Base-by-base conservation (phyloP, 805 yeast genomes). In the Candida quercuum region DNA sequence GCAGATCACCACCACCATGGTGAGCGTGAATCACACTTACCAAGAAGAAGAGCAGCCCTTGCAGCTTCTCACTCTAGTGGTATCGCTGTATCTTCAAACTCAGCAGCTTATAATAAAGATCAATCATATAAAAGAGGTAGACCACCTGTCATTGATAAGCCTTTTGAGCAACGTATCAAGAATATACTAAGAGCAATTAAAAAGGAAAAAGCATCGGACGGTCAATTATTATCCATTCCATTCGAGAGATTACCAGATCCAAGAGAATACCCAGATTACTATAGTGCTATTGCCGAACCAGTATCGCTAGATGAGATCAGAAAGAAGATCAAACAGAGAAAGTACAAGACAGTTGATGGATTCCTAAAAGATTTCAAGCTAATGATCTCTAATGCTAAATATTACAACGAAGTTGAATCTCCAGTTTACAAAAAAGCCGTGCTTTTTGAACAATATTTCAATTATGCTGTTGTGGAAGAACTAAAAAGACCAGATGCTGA, bases 141-240 rank as follows among this genome's bases (percentile, higher is more conserved):
- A 50, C 96, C 96, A 5, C 95, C 96, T 2, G 82, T 86, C 39
- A 86, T 87, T 35, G 95, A 86, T 58, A 82, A 79, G 55, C 95
- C 95, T 6, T 89, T 83, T 59, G 97, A 93, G 61, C 87, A 87
- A 54, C 71, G 97, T 45, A 88, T 91, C 61, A 89, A 91, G 59
- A 79, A 86, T 47, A 80, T 93, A 27, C 64, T 93, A 68, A 78
- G 94, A 57, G 79, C 76, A 34, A 67, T 93, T 54, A 85, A 88
- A 53, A 85, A 85, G 54, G 80, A 83, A 41, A 72, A 76, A 32
- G 78, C 73, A 49, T 66, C 68, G 2, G 66, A 66, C 31, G 69
- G 69, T 11, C 70, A 68, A 32, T 64, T 72, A 25, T 61, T 85
- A 30, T 73, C 80, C n/a, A 54, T 67, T 14, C 74, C 74, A 46